Evolutionary conservation across 2,329 filamentous ascomycete species (phyloP), one percentile per base, ranked within the genome.

Genomic region (Hansfordia pulvinata): DNA sequence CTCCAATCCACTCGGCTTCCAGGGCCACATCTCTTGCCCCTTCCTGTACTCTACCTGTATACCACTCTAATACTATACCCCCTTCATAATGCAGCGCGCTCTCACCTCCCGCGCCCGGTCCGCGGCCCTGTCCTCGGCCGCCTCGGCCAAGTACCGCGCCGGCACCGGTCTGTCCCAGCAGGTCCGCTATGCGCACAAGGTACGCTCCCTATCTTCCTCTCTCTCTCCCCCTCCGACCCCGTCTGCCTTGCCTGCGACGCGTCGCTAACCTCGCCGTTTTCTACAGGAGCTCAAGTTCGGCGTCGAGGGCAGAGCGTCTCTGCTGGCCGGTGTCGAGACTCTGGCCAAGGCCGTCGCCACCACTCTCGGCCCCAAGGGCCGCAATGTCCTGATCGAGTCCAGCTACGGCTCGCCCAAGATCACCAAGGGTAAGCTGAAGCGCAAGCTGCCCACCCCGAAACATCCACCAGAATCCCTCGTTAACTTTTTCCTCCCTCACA

Each of bases 351-450:
- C 90, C 38, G 90, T 98, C 38, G 81, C 88, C 38, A 93, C 88
- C 36, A 98, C 90, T 39, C 73, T 98, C 35, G 90, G 90, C 42
- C 90, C 90, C 47, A 98, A 98, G 72, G 90, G 90, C 58, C 78
- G 90, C 54, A 98, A 96, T 63, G 90, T 98, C 42, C 59, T 98
- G 51, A 98, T 98, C 44, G 90, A 98, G 69, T 94, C 88, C 37
- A 84, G 83, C 67, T 98, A 93, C 50, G 90, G 90, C 57, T 93
- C 90, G 25, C 90, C 90, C 48, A 98, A 98, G 74, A 98, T 98
- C 60, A 98, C 90, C 48, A 98, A 98, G 69, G 88, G 88, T 93
- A 65, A 36, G 67, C 52, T 6, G 16, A 13, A 10, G 4, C 16
- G 5, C 10, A 6, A 10, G 19, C 11, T 16, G 13, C 29, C 5